These are phyloP conservation scores for Ophiostoma sp. DNA, from an alignment of 2,329 filamentous ascomycete species.

Conservation along the genomic window DNA sequence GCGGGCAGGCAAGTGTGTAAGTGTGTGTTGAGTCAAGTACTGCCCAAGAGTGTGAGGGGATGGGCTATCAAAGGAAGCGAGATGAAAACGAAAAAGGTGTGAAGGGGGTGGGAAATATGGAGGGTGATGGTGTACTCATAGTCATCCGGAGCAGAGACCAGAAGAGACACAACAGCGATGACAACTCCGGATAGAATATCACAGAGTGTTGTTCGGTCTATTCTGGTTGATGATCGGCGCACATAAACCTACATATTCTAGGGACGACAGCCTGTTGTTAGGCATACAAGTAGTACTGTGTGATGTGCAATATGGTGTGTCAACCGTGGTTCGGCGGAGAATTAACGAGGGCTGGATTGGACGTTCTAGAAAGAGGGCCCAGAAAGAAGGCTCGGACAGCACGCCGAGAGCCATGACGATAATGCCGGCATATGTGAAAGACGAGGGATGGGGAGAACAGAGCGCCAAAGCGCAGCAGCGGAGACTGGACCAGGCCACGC, in stretches of 20 bases:
- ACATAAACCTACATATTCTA: too few species aligned
- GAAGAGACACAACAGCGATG: background rate
- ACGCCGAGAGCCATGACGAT: too few species aligned
- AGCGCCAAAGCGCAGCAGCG: too few species aligned
- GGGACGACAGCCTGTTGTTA: background rate
- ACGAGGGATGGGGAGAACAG: too few species aligned
- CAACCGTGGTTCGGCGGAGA: constrained; percentile 1
- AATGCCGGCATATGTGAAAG: too few species aligned
- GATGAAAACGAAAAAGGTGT: background rate
- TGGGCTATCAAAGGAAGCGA: background rate
- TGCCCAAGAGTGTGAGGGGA: background rate
- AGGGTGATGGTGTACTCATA: background rate
- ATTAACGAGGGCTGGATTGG: background rate
- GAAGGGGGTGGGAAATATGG: background rate
- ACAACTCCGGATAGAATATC: background rate
- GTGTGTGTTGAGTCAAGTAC: background rate
- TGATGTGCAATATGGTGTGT: background rate
- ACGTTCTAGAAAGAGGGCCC: too few species aligned
- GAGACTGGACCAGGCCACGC: background rate
- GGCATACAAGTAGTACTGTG: background rate
- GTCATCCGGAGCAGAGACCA: background rate
- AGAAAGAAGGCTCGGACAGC: too few species aligned
- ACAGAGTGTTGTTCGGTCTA: too few species aligned
- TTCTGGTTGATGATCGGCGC: background rate
- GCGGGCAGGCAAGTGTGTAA: too few species aligned